phyloP scores from a whole-genome alignment of 139 green algal species.

The Coelastrella sp. region DNA sequence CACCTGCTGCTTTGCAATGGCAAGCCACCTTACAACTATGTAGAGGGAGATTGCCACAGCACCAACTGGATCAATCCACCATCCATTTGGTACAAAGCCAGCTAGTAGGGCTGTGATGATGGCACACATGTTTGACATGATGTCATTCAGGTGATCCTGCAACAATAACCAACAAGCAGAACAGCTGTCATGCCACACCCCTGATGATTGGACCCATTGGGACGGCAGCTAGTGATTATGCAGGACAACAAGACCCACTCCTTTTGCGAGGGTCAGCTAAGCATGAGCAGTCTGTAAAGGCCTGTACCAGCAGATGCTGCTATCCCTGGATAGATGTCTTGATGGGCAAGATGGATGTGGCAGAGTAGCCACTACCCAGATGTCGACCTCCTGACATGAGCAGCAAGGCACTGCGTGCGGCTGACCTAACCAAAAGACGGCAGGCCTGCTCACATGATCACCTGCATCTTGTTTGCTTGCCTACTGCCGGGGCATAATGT shows the following conservation, averaged over 20 bases:
- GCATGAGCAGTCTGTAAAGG: too few species aligned
- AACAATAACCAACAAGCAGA: neutral
- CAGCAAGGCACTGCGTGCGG: too few species aligned
- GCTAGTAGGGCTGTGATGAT: slow-evolving; percentile 55
- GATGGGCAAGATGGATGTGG: too few species aligned
- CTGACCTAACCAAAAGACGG: too few species aligned
- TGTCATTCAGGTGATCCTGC: slow-evolving; percentile 80
- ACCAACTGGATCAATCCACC: slow-evolving; percentile 76
- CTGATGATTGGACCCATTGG: neutral
- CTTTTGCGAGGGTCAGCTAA: too few species aligned
- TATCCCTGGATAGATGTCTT: too few species aligned
- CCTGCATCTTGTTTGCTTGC: too few species aligned
- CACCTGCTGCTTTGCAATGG: slow-evolving; percentile 76
- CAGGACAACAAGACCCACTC: neutral
- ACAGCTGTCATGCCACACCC: neutral
- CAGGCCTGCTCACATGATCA: too few species aligned
- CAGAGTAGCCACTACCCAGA: too few species aligned
- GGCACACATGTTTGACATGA: slow-evolving; percentile 72
- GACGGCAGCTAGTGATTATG: neutral
- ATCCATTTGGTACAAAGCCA: slow-evolving; percentile 39
- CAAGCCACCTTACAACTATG: slow-evolving; percentile 78
- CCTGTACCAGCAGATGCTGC: too few species aligned
- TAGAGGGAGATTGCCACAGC: slow-evolving; percentile 74
- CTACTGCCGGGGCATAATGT: too few species aligned
- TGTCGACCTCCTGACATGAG: too few species aligned